phyloP scores from a whole-genome alignment of 306 rosid genomes.

The Abrus precatorius region DNA sequence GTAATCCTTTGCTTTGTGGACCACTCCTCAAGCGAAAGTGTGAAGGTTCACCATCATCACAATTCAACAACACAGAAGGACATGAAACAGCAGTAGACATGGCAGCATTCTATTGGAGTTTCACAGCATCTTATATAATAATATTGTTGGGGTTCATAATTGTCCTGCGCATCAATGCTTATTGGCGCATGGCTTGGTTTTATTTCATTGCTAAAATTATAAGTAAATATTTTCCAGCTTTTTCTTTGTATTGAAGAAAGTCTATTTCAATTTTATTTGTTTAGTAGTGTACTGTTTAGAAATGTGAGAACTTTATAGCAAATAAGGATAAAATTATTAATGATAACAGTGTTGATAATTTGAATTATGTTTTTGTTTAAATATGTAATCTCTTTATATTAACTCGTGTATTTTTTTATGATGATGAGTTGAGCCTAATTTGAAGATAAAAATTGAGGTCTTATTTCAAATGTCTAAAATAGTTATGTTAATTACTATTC shows the following conservation, averaged over 20 bases:
- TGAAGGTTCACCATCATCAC: neutral
- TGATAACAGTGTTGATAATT: neutral
- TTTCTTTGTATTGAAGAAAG: constrained; percentile 23
- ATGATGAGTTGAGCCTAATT: too few relatives aligned
- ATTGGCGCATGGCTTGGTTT: constrained; percentile 34
- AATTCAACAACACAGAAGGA: neutral
- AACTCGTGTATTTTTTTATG: too few relatives aligned
- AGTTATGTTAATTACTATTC: too few relatives aligned
- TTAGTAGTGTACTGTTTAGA: neutral
- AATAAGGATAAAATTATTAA: neutral
- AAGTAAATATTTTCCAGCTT: constrained; percentile 12
- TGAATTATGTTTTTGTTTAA: neutral
- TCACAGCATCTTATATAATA: neutral
- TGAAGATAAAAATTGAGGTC: too few relatives aligned
- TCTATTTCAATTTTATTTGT: neutral
- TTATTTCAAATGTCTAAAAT: too few relatives aligned
- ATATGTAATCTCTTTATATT: neutral
- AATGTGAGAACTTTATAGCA: neutral
- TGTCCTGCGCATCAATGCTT: constrained; percentile 1
- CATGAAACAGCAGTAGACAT: neutral
- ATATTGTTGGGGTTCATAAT: neutral
- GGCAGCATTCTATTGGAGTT: constrained; percentile 29
- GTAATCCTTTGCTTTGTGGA: constrained; percentile 13
- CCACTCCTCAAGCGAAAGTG: neutral
- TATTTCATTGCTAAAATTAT: constrained; percentile 4